Evolutionary conservation across 768 basidiomycete genomes (phyloP).

Genomic region (Macrolepiota dolichaula): DNA sequence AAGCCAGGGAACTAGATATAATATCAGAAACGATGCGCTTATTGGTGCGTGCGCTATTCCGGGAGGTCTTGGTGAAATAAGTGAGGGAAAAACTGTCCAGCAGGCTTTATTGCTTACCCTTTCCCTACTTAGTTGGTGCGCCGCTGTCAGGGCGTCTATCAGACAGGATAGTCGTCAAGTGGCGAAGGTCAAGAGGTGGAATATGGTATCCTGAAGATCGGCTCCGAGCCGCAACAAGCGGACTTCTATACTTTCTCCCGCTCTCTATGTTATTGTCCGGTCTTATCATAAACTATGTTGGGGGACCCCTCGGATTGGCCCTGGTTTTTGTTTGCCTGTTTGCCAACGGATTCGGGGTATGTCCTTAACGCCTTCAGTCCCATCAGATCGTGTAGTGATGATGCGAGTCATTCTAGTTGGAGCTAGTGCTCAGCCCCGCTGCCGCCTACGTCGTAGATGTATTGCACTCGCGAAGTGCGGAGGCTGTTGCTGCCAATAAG

Average conservation of each 20-base stretch:
- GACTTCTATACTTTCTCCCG: conserved; percentile 48
- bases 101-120: not conserved
- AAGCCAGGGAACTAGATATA: conserved; percentile 51
- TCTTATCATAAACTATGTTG: conserved; percentile 45
- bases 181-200: conserved; percentile 46
- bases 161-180: conserved; percentile 45
- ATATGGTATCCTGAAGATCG: conserved; percentile 63
- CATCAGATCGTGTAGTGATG: not conserved
- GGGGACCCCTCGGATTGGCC: conserved; percentile 44
- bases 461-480: conserved; percentile 50
- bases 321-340: conserved; percentile 55
- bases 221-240: conserved; percentile 47
- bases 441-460: conserved; percentile 54
- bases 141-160: conserved; percentile 58
- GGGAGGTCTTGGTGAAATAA: conserved; percentile 55
- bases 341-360: conserved; percentile 57
- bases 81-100: conserved; percentile 30
- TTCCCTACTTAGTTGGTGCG: conserved; percentile 49
- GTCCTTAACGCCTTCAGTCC: conserved; percentile 16
- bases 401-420: conserved; percentile 33
- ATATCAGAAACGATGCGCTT: conserved; percentile 52
- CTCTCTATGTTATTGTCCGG: conserved; percentile 48
- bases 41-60: conserved; percentile 63
- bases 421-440: conserved; percentile 45
- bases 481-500: conserved; percentile 49